These are phyloP conservation scores for Nidula microcarpa DNA, from an alignment of 768 basidiomycete species.

Conservation along the genomic window DNA sequence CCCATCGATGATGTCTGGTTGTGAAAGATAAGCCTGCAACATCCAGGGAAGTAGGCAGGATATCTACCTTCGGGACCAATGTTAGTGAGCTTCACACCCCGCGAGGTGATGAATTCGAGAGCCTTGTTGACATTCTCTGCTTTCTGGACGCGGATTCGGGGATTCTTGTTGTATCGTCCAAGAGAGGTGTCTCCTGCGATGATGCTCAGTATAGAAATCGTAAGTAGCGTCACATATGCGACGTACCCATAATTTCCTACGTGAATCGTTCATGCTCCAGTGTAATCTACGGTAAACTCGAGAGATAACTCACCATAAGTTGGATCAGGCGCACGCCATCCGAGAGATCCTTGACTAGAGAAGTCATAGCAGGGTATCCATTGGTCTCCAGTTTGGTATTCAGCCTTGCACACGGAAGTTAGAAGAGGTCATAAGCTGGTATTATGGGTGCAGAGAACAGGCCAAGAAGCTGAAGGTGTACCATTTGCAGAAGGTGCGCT, in stretches of 20 bases:
- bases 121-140: slow-evolving; percentile 99
- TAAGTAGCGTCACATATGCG: background rate
- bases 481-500: slow-evolving; percentile 93
- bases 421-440: slow-evolving; percentile 1
- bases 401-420: slow-evolving; percentile 55
- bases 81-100: slow-evolving; percentile 95
- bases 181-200: slow-evolving; percentile 79
- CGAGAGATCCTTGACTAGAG: slow-evolving; percentile 85
- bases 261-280: slow-evolving; percentile 3
- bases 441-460: background rate
- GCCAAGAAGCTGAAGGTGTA: slow-evolving; percentile 20
- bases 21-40: slow-evolving; percentile 1
- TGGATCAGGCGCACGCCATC: slow-evolving; percentile 96
- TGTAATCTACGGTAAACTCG: background rate
- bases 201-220: too few species aligned
- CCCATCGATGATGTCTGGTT: slow-evolving; percentile 94
- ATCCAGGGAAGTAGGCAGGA: background rate
- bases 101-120: slow-evolving; percentile 88
- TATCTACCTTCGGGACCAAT: slow-evolving; percentile 88
- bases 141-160: slow-evolving; percentile 91
- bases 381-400: slow-evolving; percentile 91
- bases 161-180: slow-evolving; percentile 89
- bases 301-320: slow-evolving; percentile 65
- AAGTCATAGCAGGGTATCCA: slow-evolving; percentile 83
- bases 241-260: slow-evolving; percentile 94